These are phyloP conservation scores for Mycena venus DNA, from an alignment of 768 basidiomycete genomes.

Conservation along the genomic window DNA sequence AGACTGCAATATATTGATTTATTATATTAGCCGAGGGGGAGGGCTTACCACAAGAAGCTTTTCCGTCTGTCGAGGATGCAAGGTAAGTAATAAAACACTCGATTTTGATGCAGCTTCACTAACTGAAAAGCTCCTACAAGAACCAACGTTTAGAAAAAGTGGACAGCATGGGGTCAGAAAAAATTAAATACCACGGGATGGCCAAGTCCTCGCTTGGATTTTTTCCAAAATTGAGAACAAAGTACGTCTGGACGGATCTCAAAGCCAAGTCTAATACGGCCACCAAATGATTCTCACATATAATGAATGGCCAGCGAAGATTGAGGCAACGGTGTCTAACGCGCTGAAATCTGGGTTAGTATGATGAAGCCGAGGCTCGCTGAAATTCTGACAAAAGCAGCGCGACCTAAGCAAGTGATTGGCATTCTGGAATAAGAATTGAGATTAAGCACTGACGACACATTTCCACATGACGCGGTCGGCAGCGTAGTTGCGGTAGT, in stretches of 20 bases:
- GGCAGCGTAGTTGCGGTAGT: neutral
- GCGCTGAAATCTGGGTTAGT: neutral
- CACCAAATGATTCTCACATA: neutral
- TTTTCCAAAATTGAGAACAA: conserved; percentile 22
- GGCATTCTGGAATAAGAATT: neutral
- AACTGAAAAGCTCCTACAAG: conserved; percentile 3
- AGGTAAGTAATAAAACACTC: neutral
- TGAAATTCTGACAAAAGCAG: conserved; percentile 10
- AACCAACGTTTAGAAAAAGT: neutral
- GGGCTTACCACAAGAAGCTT: conserved; percentile 10
- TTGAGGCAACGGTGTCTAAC: conserved; percentile 20
- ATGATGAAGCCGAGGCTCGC: neutral
- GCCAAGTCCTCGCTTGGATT: neutral
- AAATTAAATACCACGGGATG: conserved; percentile 22
- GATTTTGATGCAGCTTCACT: neutral
- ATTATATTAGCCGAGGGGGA: neutral
- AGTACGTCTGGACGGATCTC: neutral
- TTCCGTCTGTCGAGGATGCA: conserved; percentile 10
- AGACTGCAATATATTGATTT: neutral
- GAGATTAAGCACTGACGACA: neutral
- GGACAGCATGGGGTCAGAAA: neutral
- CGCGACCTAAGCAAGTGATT: neutral
- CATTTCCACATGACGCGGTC: conserved; percentile 13
- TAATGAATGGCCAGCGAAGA: conserved; percentile 24
- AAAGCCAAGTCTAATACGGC: neutral